phyloP scores from a whole-genome alignment of 192 early-diverging fungal species.

The Backusella tarrabulga region DNA sequence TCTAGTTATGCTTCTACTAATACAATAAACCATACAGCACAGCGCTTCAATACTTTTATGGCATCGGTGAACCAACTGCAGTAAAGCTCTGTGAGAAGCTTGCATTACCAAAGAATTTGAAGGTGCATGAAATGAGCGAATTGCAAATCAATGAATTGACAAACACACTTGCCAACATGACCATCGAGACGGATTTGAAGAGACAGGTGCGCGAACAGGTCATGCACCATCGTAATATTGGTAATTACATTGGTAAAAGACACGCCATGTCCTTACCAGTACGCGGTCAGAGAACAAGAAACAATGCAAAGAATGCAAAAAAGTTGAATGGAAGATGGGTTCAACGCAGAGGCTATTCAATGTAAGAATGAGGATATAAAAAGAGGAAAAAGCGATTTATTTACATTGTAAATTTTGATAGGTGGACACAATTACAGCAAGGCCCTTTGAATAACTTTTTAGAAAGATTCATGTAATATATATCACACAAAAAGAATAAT shows the following conservation, averaged over 20 bases:
- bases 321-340: slow-evolving; percentile 74
- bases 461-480: slow-evolving; percentile 21
- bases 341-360: slow-evolving; percentile 34
- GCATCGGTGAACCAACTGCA: slow-evolving; percentile 80
- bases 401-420: not conserved
- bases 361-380: slow-evolving; percentile 15
- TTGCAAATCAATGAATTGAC: slow-evolving; percentile 85
- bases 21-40: slow-evolving; percentile 37
- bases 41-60: slow-evolving; percentile 87
- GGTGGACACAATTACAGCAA: slow-evolving; percentile 30
- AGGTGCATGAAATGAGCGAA: slow-evolving; percentile 87
- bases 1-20: not conserved
- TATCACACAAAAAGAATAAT: not conserved
- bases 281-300: slow-evolving; percentile 83
- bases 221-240: slow-evolving; percentile 68
- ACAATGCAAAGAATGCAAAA: slow-evolving; percentile 86
- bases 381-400: not conserved
- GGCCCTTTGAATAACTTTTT: slow-evolving; percentile 35
- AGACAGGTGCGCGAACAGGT: slow-evolving; percentile 70
- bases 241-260: slow-evolving; percentile 76
- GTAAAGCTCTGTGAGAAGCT: slow-evolving; percentile 76
- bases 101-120: slow-evolving; percentile 82
- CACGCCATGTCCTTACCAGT: slow-evolving; percentile 89
- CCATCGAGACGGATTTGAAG: slow-evolving; percentile 77
- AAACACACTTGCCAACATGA: slow-evolving; percentile 84